Percentiles rank a stretch among this genome's conserved stretches.
Evolutionary conservation across 2,329 filamentous ascomycete genomes (phyloP).

Genomic region (Fusarium dlaminii): DNA sequence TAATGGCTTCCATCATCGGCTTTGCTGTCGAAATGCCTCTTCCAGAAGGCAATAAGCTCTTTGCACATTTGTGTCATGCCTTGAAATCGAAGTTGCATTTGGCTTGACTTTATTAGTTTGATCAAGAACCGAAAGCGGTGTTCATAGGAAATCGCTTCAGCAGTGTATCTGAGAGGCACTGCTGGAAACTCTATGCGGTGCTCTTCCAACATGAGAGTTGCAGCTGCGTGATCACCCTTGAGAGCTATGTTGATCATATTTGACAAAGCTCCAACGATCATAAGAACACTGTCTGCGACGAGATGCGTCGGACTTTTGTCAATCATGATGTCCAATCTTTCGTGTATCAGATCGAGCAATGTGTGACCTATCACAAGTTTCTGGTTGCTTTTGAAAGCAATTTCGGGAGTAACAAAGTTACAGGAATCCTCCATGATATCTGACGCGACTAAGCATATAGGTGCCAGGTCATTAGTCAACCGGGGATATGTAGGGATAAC

Average conservation of each 20-base stretch:
- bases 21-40: slow-evolving; percentile 58
- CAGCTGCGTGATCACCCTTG: slow-evolving; percentile 48
- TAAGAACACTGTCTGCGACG: slow-evolving; percentile 54
- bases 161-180: slow-evolving; percentile 50
- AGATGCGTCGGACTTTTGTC: slow-evolving; percentile 66
- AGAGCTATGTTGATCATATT: slow-evolving; percentile 57
- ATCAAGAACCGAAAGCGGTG: slow-evolving; percentile 77
- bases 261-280: slow-evolving; percentile 53
- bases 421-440: slow-evolving; percentile 47
- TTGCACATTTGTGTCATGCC: slow-evolving; percentile 79
- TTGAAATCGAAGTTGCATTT: slow-evolving; percentile 88
- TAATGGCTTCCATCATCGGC: slow-evolving; percentile 57
- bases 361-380: slow-evolving; percentile 53
- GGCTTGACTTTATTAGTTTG: slow-evolving; percentile 80
- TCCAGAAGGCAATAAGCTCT: slow-evolving; percentile 75
- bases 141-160: slow-evolving; percentile 64
- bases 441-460: slow-evolving; percentile 49
- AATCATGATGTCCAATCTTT: slow-evolving; percentile 56
- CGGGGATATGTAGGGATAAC: slow-evolving; percentile 58
- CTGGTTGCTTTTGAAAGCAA: slow-evolving; percentile 41
- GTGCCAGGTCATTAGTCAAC: slow-evolving; percentile 55
- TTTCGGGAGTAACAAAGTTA: slow-evolving; percentile 27
- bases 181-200: slow-evolving; percentile 47
- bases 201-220: slow-evolving; percentile 42
- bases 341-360: slow-evolving; percentile 56